Base-by-base conservation (phyloP, 1,139 yeast genomes). In the Kurtzmaniella quercitrusa region DNA sequence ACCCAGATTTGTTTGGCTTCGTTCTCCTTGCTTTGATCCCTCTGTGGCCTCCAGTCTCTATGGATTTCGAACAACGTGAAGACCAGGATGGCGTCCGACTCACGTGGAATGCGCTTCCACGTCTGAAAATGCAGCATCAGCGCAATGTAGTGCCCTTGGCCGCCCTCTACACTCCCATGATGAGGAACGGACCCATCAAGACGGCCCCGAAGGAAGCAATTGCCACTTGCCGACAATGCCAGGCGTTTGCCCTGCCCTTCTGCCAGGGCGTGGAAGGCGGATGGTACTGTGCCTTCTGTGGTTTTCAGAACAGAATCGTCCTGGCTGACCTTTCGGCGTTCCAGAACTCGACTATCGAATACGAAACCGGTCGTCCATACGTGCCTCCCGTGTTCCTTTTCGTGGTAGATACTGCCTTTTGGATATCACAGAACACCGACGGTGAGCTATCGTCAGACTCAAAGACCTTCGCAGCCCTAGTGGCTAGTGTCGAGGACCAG, bases 81-180 rank as follows among this genome's bases (percentile, higher is more conserved):
- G 98, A 93, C 60, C 65, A 68, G 46, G 95, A 91, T 60, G 98
- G 98, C 45, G 82, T 90, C 41, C 81, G 98, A 53, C 79, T 87
- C 62, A 79, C 96, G 19, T 93, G 98, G 96, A 91, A 88, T 63
- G 79, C 81, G 41, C 73, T 93, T 44, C 90, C 93, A 12, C 66
- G 79, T 34, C 73, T 84, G 11, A 75, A 75, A 52, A 68, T 77
- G 39, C 85, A 82, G 46, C 81, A 82, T 44, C 70, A 77, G 24
- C 62, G 84, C 41, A 73, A 80, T 42, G 73, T 79, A 1, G 72
- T 83, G 8, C 91, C 91, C 1, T 59, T 82, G 45, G 83, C 85
- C 0, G 71, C 85, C 27, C 56, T 83, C 48, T 84, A 82, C 56
- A 82, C 87, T 4, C 94, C 94, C 1, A 60, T 85, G 49, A 77